A percentile compares a stretch with the other conserved stretches of the same genome.
These are phyloP conservation scores for Sarocladiaceae sp. DNA, from an alignment of 2,329 filamentous ascomycete species.

Conservation along the genomic window DNA sequence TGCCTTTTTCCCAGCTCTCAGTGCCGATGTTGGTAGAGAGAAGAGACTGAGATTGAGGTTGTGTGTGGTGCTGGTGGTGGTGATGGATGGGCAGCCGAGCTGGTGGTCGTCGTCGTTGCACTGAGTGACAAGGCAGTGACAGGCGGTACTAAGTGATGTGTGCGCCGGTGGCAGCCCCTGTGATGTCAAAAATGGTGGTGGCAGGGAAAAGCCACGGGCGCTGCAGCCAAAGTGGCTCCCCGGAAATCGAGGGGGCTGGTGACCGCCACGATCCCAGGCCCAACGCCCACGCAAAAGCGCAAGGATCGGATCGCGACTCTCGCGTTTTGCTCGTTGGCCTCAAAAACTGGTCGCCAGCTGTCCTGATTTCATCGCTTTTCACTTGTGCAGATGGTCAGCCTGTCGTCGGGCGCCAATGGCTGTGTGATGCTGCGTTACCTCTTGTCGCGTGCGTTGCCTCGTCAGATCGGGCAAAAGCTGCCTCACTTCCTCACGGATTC, in stretches of 20 bases:
- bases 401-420: constrained; percentile 1
- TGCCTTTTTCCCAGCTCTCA: too few relatives aligned
- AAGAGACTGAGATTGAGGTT: too few relatives aligned
- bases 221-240: too few relatives aligned
- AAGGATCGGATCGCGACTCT: not conserved
- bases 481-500: too few relatives aligned
- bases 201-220: constrained; percentile 11
- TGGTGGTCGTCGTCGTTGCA: constrained; percentile 2
- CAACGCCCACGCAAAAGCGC: not conserved
- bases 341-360: constrained; percentile 10
- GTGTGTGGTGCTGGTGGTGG: not conserved
- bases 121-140: too few relatives aligned
- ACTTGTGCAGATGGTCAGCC: too few relatives aligned
- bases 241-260: constrained; percentile 13
- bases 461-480: too few relatives aligned
- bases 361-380: not conserved
- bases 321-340: constrained; percentile 7
- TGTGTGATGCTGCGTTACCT: not conserved
- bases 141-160: too few relatives aligned
- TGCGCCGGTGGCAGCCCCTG: not conserved
- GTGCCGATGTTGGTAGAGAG: not conserved
- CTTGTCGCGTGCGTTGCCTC: too few relatives aligned
- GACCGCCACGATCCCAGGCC: constrained; percentile 4
- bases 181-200: constrained; percentile 13
- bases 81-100: too few relatives aligned